Base-by-base conservation (phyloP, 2,329 filamentous ascomycete genomes). In the Aspergillus awamori region DNA sequence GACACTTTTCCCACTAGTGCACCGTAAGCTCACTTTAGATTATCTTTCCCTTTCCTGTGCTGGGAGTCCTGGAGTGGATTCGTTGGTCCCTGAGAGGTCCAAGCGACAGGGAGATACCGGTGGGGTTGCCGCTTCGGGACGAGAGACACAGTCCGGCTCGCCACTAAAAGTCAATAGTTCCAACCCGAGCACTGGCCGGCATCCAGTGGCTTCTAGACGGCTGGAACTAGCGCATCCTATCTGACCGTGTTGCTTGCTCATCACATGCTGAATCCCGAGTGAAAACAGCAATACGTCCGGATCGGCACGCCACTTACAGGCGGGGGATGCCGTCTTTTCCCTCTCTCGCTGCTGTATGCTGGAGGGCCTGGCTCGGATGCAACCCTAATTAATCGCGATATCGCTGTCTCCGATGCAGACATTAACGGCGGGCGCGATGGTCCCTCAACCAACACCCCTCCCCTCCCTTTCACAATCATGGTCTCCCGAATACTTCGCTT, bases 331-430 rank as follows among this genome's bases (percentile, higher is more conserved):
- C 22, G 41, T 20, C 41, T 22, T 11, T 17, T 6, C 20, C 11
- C 1, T 45, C 20, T 13, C 28, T 24, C 11, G 13, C 1, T 36
- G 11, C 11, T 36, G 11, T 30, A 11, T 4, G 28, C 28, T 30
- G 28, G 28, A 30, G 1, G 11, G 28, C 28, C 28, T 30, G 3
- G 10, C 28, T 47, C 43, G 53, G 53, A 39, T 55, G 53, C 53
- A 55, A 55, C 53, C 53, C 53, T 55, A 55, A 55, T 55, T 55
- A 30, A 55, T 55, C 53, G 6, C 33, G 38, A 17, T 53, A 22
- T 28, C 24, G 22, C 47, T 33, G 22, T 51, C 47, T 36, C 33
- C 33, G 10, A 36, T 36, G 33, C 33, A 36, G 33, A 36, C n/a
- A 22, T 20, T 30, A 20, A 49, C 47, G 28, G 10, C 13, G 17